Base-by-base conservation (phyloP, 331 rosid species). In the Erythrophleum ivorense region DNA sequence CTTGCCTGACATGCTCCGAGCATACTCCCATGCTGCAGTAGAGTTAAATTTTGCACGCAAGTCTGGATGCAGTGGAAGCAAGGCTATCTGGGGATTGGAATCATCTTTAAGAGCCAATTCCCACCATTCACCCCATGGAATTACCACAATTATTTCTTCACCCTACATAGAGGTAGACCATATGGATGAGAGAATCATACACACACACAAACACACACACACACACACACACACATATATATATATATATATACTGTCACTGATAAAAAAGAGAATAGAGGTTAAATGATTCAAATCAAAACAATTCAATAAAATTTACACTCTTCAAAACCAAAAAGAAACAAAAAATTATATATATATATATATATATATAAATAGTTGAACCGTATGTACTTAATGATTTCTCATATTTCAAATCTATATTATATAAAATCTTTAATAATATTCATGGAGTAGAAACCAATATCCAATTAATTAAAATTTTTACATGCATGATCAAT, bases 121-220 rank as follows among this genome's bases (percentile, higher is more conserved):
- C 99, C 98, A 95, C 99, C 99, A 95, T 82, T 95, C 98, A 75
- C 90, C 89, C 99, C 99, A 95, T 50, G 98, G 94, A 82, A 95
- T 86, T 80, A 95, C 88, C 29, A 85, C 99, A 16, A 93, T 93
- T 60, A 95, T 91, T 85, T 95, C 99, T 89, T 95, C 97, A 85
- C 99, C 99, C 99, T 95, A 84, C 72, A 83, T 71, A 64, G 7
- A 76, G 46, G 45, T 64, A 82, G 38, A 50, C 41, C 85, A 69
- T 75, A 62, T 18, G 72, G 18, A 78, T 70, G 72, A 74, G 66
- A 80, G 12, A 62, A 74, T 40, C 54, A 0, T 48, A 24, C 29
- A 24, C 29, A 24, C 29, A 24, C 29, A 24, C 29, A 24, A 0
- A 24, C 29, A 24, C 29, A 24, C 29, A 24, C 29, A 24, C 29